phyloP scores from a whole-genome alignment of 1,284 basidiomycete species.

The Pseudozyma tsukubaensis region DNA sequence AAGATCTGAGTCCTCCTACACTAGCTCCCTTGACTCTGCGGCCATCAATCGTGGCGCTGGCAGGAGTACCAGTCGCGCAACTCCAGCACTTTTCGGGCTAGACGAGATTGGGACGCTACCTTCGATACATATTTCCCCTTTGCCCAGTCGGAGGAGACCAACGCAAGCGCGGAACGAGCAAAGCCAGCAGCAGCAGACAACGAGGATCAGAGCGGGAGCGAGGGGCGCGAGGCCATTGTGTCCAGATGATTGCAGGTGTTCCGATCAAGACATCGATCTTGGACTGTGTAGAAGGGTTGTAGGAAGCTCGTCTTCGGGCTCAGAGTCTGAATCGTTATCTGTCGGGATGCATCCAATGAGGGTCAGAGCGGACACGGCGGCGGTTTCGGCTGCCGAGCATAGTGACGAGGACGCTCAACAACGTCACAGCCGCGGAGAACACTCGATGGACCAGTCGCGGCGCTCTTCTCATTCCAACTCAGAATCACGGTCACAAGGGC shows the following conservation, averaged over 20 bases:
- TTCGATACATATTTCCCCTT: slow-evolving; percentile 36
- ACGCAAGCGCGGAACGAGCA: background rate
- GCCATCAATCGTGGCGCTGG: slow-evolving; percentile 5
- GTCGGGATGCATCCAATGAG: slow-evolving; percentile 31
- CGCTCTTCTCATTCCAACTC: slow-evolving; percentile 19
- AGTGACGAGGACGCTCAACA: too few relatives aligned
- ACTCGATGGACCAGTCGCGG: slow-evolving; percentile 11
- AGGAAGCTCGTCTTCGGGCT: slow-evolving; percentile 35
- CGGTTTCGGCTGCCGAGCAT: slow-evolving; percentile 1
- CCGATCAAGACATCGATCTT: slow-evolving; percentile 46
- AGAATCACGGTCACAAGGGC: slow-evolving; percentile 25
- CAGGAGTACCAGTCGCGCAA: too few relatives aligned
- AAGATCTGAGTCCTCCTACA: slow-evolving; percentile 21
- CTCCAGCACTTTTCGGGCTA: slow-evolving; percentile 16
- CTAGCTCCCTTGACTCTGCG: slow-evolving; percentile 25
- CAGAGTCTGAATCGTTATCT: slow-evolving; percentile 32
- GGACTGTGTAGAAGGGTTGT: slow-evolving; percentile 38
- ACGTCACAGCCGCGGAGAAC: too few relatives aligned
- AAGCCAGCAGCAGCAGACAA: too few relatives aligned
- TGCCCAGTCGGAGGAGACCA: slow-evolving; percentile 6
- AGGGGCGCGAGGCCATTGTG: slow-evolving; percentile 16
- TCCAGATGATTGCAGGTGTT: slow-evolving; percentile 48
- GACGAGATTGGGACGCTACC: slow-evolving; percentile 36
- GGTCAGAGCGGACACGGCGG: background rate
- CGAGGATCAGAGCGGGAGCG: slow-evolving; percentile 2